Base-by-base conservation (phyloP, 2,329 filamentous ascomycete species). In the Pestalotiopsis sp. region DNA sequence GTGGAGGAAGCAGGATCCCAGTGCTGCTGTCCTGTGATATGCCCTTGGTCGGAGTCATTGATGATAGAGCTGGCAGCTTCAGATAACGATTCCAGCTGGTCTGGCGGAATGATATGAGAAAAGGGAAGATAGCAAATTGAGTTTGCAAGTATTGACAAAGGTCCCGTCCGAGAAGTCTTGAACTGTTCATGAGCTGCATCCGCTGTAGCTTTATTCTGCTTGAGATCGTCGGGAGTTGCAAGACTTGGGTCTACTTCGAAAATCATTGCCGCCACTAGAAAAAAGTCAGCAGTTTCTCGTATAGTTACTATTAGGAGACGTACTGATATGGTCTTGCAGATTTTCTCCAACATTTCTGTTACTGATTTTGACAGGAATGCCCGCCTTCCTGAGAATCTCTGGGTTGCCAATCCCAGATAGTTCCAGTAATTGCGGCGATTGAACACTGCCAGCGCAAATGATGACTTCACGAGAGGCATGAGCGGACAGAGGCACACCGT, bases 351-450 rank as follows among this genome's bases (percentile, higher is more conserved):
- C 82, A 12, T 80, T 80, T 2, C 79, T 76, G 58, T 82, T 83
- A 25, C 79, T 74, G 17, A 87, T 77, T 68, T 82, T 83, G 39
- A 80, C 76, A 13, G 80, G 73, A n/a, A 87, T 80, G 0, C 81
- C 81, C 2, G 80, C 81, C 1, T 76, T 74, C 14, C 79, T 71
- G 4, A 87, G 78, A 7, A 86, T 73, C 0, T 80, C 74, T 3
- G 80, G 77, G 60, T 82, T 80, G 3, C 90, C 90, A 52, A 92
- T 83, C 0, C 90, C 89, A 0, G 88, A 90, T 1, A 90, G 79
- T 71, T 91, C 89, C n/a, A 87, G 83, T 17, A 89, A 79, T 76
- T 86, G 88, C 4, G 85, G 90, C 11, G 86, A 89, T 74, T 85
- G 84, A 56, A 87, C 79, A 36, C 82, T 85, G 0, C 90, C 90